Percentiles rank a stretch among this genome's conserved stretches.
Evolutionary conservation across 345 rosid genomes (phyloP).

Genomic region (Eucalyptus erythrocorys): DNA sequence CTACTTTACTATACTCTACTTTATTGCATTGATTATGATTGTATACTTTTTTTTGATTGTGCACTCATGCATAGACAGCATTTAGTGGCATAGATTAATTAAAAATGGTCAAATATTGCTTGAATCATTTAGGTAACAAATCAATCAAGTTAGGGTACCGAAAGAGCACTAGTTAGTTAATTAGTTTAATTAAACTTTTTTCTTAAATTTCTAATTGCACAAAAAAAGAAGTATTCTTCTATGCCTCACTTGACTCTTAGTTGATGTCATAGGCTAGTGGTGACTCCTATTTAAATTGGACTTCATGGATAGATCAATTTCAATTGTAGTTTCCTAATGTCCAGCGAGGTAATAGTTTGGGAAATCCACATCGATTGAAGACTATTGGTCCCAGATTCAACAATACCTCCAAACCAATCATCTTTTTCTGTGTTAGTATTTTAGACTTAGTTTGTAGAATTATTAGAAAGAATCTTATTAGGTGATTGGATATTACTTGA

Average conservation of each 20-base stretch:
- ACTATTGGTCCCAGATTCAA: not conserved
- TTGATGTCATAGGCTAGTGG: not conserved
- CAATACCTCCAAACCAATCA: not conserved
- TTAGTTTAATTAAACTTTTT: not conserved
- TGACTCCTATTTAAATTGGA: not conserved
- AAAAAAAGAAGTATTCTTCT: accelerated
- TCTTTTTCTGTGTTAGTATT: not conserved
- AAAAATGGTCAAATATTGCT: not conserved
- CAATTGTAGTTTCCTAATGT: not conserved
- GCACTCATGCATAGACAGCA: not conserved
- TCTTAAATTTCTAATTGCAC: not conserved
- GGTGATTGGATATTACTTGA: not conserved
- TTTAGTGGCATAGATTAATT: not conserved
- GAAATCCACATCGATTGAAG: not conserved
- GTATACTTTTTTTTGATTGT: not conserved
- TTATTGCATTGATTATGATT: not conserved
- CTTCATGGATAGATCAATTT: not conserved
- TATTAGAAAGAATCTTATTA: not conserved
- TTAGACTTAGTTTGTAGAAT: not conserved
- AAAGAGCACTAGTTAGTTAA: not conserved
- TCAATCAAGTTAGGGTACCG: not conserved
- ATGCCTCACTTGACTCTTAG: not conserved
- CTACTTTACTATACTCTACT: not conserved
- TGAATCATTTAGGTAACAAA: not conserved
- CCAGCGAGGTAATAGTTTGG: not conserved